phyloP scores from a whole-genome alignment of 148 eudicot species.

The Camellia lanceoleosa region DNA sequence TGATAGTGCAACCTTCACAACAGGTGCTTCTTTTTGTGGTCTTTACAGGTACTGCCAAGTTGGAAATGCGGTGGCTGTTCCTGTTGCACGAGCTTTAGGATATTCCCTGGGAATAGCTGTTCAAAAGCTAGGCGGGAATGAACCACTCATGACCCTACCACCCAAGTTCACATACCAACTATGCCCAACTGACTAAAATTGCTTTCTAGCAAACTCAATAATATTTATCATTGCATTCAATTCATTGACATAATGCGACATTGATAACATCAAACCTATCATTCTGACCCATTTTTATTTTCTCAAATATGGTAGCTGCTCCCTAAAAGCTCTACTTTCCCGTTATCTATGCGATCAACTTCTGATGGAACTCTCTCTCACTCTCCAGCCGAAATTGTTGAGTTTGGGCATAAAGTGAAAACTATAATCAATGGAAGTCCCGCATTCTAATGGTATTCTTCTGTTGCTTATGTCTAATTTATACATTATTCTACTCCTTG shows the following conservation, averaged over 20 bases:
- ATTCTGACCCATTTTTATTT: neutral
- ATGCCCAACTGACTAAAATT: constrained; percentile 19
- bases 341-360: neutral
- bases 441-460: no score
- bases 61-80: constrained; percentile 90
- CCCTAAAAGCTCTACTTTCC: neutral
- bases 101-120: constrained; percentile 79
- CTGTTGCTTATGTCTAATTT: no score
- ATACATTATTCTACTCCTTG: no score
- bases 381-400: no score
- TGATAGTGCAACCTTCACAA: neutral
- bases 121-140: constrained; percentile 52
- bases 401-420: no score
- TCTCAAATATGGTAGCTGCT: constrained; percentile 7
- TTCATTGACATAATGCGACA: neutral
- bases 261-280: neutral
- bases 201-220: neutral
- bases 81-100: constrained; percentile 83
- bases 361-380: no score
- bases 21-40: neutral
- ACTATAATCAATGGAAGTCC: no score
- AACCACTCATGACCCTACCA: constrained; percentile 65
- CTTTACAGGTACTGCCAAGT: constrained; percentile 75
- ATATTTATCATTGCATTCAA: neutral
- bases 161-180: constrained; percentile 61